Percentiles rank a stretch among this genome's conserved stretches.
These are phyloP conservation scores for Malus fusca DNA, from an alignment of 306 rosid genomes.

Conservation along the genomic window DNA sequence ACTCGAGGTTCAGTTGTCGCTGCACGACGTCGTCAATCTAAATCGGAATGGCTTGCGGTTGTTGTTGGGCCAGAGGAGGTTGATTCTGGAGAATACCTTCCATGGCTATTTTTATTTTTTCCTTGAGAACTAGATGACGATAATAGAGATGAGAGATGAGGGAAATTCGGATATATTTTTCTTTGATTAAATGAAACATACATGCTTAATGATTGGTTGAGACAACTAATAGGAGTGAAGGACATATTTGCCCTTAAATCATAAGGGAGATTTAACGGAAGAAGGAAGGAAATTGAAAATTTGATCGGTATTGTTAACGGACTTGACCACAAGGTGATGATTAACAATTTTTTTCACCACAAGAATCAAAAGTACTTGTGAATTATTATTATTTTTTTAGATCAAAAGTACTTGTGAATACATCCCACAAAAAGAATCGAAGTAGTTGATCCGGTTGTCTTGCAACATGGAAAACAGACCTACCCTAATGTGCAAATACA, in stretches of 20 bases:
- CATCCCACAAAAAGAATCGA: not conserved
- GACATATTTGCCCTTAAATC: not conserved
- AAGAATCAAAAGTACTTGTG: no score
- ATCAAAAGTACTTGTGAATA: not conserved
- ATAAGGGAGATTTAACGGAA: no score
- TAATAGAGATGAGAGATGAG: no score
- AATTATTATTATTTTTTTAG: not conserved
- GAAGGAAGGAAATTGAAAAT: no score
- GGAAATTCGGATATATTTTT: no score
- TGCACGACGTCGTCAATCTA: conserved; percentile 69
- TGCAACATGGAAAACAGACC: not conserved
- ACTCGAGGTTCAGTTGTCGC: conserved; percentile 74
- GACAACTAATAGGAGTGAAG: not conserved
- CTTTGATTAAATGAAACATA: no score
- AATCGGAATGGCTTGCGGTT: not conserved
- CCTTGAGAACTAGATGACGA: no score
- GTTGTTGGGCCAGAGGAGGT: conserved; percentile 17
- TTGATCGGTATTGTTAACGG: not conserved
- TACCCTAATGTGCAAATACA: not conserved
- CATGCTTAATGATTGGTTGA: not conserved
- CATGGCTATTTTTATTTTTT: conserved; percentile 19
- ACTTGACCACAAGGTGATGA: not conserved
- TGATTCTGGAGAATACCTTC: conserved; percentile 33
- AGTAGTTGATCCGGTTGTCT: not conserved
- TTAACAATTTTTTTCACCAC: no score